Percentiles rank a stretch among this genome's conserved stretches.
These are phyloP conservation scores for Schizosaccharomyces japonicus DNA, from an alignment of 805 yeast species.

Conservation along the genomic window DNA sequence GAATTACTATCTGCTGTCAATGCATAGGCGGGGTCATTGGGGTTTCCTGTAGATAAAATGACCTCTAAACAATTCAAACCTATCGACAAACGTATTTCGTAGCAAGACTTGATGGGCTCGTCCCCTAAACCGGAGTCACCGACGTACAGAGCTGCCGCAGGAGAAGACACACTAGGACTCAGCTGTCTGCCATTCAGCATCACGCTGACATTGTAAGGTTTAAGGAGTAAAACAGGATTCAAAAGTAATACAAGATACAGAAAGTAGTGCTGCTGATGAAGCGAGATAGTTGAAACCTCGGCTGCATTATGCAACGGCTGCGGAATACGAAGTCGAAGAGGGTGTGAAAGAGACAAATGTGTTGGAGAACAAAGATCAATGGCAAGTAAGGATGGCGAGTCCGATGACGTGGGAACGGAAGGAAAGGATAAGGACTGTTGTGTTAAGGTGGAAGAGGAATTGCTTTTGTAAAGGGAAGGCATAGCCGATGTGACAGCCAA, in stretches of 20 bases:
- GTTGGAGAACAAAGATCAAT: background rate
- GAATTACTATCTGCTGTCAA: background rate
- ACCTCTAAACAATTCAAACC: background rate
- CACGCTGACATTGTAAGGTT: background rate
- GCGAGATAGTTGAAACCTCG: background rate
- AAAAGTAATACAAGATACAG: background rate
- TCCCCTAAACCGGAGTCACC: background rate
- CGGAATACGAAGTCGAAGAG: background rate
- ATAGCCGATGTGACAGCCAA: too few species aligned
- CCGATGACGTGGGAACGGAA: too few species aligned
- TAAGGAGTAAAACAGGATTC: background rate
- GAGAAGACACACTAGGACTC: background rate
- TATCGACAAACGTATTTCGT: background rate
- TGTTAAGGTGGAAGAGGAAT: too few species aligned
- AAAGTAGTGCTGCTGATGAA: background rate
- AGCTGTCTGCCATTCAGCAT: background rate
- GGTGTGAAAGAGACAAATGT: background rate
- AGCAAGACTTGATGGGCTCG: background rate
- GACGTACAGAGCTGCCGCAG: background rate
- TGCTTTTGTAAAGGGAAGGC: too few species aligned
- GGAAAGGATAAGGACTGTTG: too few species aligned
- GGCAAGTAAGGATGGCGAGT: too few species aligned
- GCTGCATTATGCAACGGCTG: background rate
- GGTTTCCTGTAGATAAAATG: background rate
- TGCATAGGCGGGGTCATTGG: background rate